Evolutionary conservation across 2,329 filamentous ascomycete species (phyloP), one percentile per base, ranked within the genome.

Genomic region (Sporothrix pseudoabietina): DNA sequence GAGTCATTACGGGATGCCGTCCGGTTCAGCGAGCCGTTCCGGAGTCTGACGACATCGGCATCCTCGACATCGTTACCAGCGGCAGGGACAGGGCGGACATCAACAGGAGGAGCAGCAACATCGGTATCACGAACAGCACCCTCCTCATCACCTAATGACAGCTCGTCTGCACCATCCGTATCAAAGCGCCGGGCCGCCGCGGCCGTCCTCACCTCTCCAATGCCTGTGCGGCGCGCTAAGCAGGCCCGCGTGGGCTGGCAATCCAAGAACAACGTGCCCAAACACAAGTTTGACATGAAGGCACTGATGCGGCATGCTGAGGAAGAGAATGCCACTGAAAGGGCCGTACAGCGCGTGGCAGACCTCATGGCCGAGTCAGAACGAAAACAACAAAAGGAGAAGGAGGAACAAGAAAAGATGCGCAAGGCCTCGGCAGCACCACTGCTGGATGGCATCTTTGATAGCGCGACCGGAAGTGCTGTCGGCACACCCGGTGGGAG

Each of bases 211-310:
- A 52, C 74, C 73, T 82, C 87, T 4, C 87, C 88, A 5, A 77
- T 88, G 68, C 83, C 86, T 1, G 80, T 85, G 72, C 74, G 76
- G 26, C 74, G 72, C 3, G 70, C 71, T 41, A 77, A 76, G 54
- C 74, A 75, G 22, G 41, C 61, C 6, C 69, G 74, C 57, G 22
- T 71, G 6, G 8, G 70, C 35, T 69, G n/a, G 49, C 47, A 16
- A 47, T 16, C 61, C 10, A 16, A 26, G 4, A 83, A 84, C n/a
- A 66, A 66, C 4, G 83, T 84, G 61, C 82, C 85, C 19, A 87
- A 86, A 77, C 89, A 90, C 79, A 90, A 87, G 76, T 91, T 90
- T 75, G 87, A 90, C 71, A 80, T 94, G 72, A 87, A 88, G 73
- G 84, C 87, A 0, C 83, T 94, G 9, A 83, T 91, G 55, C 87